These are phyloP conservation scores for Ogataea polymorpha DNA, from an alignment of 805 yeast genomes.

Conservation along the genomic window DNA sequence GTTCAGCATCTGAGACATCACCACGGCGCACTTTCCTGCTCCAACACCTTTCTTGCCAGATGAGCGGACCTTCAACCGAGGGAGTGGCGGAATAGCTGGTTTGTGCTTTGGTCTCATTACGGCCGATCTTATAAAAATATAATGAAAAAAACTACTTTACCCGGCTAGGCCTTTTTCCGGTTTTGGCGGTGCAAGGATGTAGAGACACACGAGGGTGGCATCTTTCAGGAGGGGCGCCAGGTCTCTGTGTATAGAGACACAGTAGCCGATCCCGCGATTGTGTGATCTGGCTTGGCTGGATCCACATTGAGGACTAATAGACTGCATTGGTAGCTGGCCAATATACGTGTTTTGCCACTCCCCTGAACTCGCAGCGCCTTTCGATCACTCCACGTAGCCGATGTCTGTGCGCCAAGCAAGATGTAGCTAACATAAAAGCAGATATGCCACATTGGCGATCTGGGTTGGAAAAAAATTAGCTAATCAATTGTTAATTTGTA, in stretches of 20 bases:
- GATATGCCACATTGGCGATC: neutral
- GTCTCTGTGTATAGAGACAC: too few species aligned
- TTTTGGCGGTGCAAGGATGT: neutral
- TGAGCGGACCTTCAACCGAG: constrained; percentile 68
- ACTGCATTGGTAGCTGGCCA: too few species aligned
- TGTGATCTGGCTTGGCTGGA: too few species aligned
- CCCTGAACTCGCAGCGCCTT: too few species aligned
- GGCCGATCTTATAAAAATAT: neutral
- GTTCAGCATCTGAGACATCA: constrained; percentile 80
- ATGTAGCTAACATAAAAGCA: neutral
- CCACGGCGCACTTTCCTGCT: constrained; percentile 70
- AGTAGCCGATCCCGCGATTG: too few species aligned
- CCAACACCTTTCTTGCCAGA: constrained; percentile 43
- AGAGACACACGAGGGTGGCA: neutral
- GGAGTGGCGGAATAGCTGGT: constrained; percentile 61
- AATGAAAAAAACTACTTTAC: constrained; percentile 4
- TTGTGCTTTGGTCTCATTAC: constrained; percentile 22
- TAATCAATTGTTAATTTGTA: neutral
- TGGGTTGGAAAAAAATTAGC: neutral
- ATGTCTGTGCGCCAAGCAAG: too few species aligned
- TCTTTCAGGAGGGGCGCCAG: too few species aligned
- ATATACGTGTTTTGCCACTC: too few species aligned
- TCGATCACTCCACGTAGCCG: too few species aligned
- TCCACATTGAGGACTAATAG: too few species aligned
- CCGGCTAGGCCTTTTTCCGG: constrained; percentile 1